phyloP scores from a whole-genome alignment of 495 filamentous ascomycete genomes.

The Clohesyomyces aquaticus region DNA sequence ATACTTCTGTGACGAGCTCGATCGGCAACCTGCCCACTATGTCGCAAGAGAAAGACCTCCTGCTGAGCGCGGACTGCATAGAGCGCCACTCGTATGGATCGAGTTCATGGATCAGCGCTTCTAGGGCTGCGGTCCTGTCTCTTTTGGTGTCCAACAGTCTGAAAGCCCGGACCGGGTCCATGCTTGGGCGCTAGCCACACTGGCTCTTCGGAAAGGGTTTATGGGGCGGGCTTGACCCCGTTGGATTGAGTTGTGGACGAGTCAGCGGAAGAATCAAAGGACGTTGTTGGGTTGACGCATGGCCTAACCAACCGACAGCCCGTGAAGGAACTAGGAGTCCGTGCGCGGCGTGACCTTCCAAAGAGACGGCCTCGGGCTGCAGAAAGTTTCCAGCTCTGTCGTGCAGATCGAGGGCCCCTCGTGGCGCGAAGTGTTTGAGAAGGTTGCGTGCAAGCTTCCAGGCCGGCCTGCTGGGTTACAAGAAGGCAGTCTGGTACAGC shows the following conservation, averaged over 20 bases:
- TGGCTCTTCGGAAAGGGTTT: background rate
- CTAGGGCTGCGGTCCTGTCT: constrained; percentile 16
- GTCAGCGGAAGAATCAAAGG: no score
- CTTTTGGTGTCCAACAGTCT: background rate
- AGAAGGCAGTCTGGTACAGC: background rate
- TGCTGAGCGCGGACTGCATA: constrained; percentile 7
- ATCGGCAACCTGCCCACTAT: constrained; percentile 32
- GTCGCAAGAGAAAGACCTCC: constrained; percentile 27
- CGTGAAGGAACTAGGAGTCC: background rate
- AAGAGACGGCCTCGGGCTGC: background rate
- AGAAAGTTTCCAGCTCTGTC: constrained; percentile 10
- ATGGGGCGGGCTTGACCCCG: no score
- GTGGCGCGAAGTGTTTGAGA: constrained; percentile 22
- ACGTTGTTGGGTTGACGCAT: no score
- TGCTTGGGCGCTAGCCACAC: background rate
- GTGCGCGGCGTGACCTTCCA: background rate
- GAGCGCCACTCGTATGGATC: constrained; percentile 26
- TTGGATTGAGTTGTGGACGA: background rate
- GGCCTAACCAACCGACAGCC: no score
- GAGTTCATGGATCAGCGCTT: constrained; percentile 16
- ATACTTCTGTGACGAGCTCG: constrained; percentile 32
- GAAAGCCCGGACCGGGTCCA: constrained; percentile 19
- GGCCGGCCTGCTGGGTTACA: background rate
- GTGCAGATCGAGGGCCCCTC: constrained; percentile 5
- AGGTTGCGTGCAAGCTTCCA: constrained; percentile 11